Percentiles rank a stretch among this genome's conserved stretches.
Conservation (phyloP, 2,329 filamentous ascomycete genomes). For the Coniochaeta pulveracea region DNA sequence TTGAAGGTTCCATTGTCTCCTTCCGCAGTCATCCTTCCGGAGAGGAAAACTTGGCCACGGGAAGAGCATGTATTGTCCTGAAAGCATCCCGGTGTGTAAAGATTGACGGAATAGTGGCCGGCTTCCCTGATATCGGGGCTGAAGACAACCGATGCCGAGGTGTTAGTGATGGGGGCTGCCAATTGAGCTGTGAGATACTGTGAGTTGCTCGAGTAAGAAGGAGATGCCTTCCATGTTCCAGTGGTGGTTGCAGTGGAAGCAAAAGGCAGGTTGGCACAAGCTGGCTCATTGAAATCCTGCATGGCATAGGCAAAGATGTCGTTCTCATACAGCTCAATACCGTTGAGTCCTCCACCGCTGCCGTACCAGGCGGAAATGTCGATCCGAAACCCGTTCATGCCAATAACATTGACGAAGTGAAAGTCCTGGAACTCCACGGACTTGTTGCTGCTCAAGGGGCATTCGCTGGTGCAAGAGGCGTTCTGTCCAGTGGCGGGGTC, state of each 20-base stretch:
- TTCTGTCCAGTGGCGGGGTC: constrained; percentile 61
- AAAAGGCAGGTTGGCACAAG: constrained; percentile 55
- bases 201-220: constrained; percentile 58
- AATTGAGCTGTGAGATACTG: constrained; percentile 66
- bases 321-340: constrained; percentile 78
- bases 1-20: constrained; percentile 35
- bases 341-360: constrained; percentile 69
- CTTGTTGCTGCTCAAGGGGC: constrained; percentile 66
- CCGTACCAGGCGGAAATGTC: constrained; percentile 86
- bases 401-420: constrained; percentile 74
- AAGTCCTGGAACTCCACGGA: constrained; percentile 73
- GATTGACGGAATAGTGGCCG: constrained; percentile 80
- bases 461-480: constrained; percentile 66
- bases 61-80: constrained; percentile 66
- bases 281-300: constrained; percentile 77
- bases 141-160: constrained; percentile 63
- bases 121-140: constrained; percentile 75
- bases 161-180: constrained; percentile 38
- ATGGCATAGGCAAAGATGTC: constrained; percentile 80
- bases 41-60: constrained; percentile 75
- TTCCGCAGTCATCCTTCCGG: constrained; percentile 52
- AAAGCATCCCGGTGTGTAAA: constrained; percentile 87
- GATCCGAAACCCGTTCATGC: constrained; percentile 78
- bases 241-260: constrained; percentile 57
- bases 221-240: constrained; percentile 62